Conservation (phyloP, 2,329 filamentous ascomycete genomes). For the Fonsecaea multimorphosa region DNA sequence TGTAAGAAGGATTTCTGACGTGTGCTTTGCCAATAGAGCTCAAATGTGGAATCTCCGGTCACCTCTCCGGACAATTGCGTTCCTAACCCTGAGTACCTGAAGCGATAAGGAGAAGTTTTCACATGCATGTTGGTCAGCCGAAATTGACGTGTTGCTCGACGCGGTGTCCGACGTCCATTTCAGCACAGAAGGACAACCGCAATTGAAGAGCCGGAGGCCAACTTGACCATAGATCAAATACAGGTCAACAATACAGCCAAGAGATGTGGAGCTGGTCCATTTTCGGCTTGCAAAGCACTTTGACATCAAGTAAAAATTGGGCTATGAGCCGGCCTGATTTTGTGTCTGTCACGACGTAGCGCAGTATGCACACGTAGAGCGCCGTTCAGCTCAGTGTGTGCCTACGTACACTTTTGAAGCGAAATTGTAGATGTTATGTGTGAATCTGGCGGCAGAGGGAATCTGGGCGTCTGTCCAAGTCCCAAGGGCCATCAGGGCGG, state of each 20-base stretch:
- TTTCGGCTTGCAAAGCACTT: not conserved
- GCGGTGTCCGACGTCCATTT: not conserved
- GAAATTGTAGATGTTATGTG: not conserved
- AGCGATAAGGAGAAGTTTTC: constrained; percentile 7
- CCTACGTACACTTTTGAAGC: not conserved
- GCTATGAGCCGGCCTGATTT: not conserved
- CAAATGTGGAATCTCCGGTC: constrained; percentile 31
- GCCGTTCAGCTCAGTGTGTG: not conserved
- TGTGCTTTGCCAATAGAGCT: not conserved
- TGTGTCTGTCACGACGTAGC: not conserved
- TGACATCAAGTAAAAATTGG: not conserved
- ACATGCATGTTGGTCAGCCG: constrained; percentile 30
- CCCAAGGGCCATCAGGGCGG: not conserved
- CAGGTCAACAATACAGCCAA: not conserved
- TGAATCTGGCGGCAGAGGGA: not conserved
- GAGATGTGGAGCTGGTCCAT: not conserved
- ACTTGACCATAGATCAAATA: not conserved
- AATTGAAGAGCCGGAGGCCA: not conserved
- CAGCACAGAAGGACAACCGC: not conserved
- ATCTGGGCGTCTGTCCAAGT: not conserved
- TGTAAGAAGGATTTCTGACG: constrained; percentile 26
- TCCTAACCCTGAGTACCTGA: constrained; percentile 15
- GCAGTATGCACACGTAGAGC: not conserved
- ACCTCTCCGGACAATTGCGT: constrained; percentile 19
- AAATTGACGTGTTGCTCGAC: not conserved